A percentile compares a stretch with the other conserved stretches of the same genome.
These are phyloP conservation scores for Sphagnum fallax DNA, from an alignment of 228 moss, liverwort and hornwort species.

Conservation along the genomic window DNA sequence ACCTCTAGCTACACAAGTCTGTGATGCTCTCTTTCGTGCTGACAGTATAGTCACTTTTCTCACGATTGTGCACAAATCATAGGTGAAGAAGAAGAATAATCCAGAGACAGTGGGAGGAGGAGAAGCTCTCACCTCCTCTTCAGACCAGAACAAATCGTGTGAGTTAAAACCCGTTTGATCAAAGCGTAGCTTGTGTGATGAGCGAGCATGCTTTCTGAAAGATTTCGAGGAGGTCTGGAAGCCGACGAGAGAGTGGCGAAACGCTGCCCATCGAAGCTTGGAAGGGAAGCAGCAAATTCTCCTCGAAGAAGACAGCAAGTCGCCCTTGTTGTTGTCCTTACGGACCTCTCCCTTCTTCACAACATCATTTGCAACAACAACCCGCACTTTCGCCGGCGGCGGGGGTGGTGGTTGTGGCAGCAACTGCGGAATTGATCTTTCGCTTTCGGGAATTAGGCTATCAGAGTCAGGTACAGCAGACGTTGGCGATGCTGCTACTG, in stretches of 20 bases:
- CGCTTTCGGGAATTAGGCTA: not conserved
- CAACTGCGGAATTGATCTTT: not conserved
- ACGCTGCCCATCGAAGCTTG: slow-evolving; percentile 20
- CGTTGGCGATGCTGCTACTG: slow-evolving; percentile 8
- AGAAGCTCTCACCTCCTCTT: slow-evolving; percentile 25
- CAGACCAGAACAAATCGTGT: slow-evolving; percentile 52
- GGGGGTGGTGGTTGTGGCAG: slow-evolving; percentile 2
- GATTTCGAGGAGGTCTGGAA: slow-evolving; percentile 27
- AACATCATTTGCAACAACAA: slow-evolving; percentile 14
- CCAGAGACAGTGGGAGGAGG: not conserved
- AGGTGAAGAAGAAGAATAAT: not conserved
- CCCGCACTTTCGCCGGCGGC: slow-evolving; percentile 4
- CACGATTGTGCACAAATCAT: not conserved
- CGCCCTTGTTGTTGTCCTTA: not conserved
- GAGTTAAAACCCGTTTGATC: slow-evolving; percentile 24
- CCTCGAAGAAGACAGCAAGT: slow-evolving; percentile 1
- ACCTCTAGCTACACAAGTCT: no score
- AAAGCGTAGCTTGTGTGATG: not conserved
- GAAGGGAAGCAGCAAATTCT: slow-evolving; percentile 36
- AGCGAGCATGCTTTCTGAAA: no score
- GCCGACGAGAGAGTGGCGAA: slow-evolving; percentile 18
- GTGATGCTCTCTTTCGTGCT: no score
- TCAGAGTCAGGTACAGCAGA: not conserved
- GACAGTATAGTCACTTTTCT: no score
- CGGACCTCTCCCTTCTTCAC: slow-evolving; percentile 10